phyloP scores from a whole-genome alignment of 108 stramenopile species.

The Cyclostephanos tholiformis region DNA sequence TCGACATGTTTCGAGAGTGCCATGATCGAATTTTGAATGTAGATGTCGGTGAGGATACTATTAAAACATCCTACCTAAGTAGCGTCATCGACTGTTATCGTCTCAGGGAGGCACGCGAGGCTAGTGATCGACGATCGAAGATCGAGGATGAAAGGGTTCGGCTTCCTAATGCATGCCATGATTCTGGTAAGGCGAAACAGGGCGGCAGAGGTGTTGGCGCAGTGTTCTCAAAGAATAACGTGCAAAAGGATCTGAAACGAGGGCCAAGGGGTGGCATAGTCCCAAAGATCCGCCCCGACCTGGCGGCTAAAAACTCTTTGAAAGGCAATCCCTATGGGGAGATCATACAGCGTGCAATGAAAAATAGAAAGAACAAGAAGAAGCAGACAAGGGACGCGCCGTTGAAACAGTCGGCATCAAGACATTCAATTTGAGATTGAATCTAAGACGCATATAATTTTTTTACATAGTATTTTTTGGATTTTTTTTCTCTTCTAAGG shows the following conservation, averaged over 20 bases:
- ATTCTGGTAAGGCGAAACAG: conserved; percentile 40
- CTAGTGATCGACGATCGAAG: conserved; percentile 30
- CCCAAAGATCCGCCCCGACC: conserved; percentile 25
- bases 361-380: conserved; percentile 52
- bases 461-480: no score
- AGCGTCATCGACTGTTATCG: conserved; percentile 44
- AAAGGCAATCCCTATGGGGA: conserved; percentile 20
- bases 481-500: no score
- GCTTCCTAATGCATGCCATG: conserved; percentile 21
- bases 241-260: background rate
- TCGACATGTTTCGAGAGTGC: conserved; percentile 47
- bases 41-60: conserved; percentile 9
- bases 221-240: conserved; percentile 24
- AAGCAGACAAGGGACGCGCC: conserved; percentile 43
- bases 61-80: conserved; percentile 38
- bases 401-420: background rate
- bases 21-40: conserved; percentile 29
- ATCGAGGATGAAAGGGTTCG: conserved; percentile 14
- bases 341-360: conserved; percentile 28
- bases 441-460: no score
- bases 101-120: conserved; percentile 38
- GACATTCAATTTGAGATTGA: background rate
- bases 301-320: conserved; percentile 36
- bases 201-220: conserved; percentile 18
- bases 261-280: conserved; percentile 35